Conservation (phyloP, 1,139 yeast species). For the Pichia sp. region DNA sequence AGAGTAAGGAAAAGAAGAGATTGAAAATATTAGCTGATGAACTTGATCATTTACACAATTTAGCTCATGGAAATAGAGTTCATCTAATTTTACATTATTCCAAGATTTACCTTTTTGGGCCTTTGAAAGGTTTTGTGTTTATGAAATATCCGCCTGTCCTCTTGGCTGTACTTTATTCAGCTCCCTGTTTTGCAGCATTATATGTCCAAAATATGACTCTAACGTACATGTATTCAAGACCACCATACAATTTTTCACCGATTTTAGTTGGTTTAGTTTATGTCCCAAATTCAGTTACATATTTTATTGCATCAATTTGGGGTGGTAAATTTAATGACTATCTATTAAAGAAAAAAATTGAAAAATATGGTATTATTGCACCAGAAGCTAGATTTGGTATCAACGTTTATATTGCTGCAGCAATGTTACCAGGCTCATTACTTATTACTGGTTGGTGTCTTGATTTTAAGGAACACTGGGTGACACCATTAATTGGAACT, state of each 20-base stretch:
- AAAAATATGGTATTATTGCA: constrained; percentile 50
- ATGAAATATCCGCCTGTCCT: constrained; percentile 67
- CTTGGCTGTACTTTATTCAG: constrained; percentile 56
- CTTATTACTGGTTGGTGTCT: constrained; percentile 80
- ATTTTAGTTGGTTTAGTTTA: constrained; percentile 68
- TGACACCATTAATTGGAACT: constrained; percentile 69
- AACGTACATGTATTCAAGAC: constrained; percentile 50
- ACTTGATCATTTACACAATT: constrained; percentile 23
- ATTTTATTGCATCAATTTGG: constrained; percentile 60
- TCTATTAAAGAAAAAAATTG: constrained; percentile 47
- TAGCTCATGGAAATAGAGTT: constrained; percentile 12
- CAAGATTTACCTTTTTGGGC: constrained; percentile 42
- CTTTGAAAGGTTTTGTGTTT: constrained; percentile 42
- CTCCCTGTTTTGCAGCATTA: constrained; percentile 59
- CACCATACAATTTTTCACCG: constrained; percentile 64
- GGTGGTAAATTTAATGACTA: constrained; percentile 80
- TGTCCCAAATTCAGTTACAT: constrained; percentile 77
- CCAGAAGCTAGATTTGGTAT: constrained; percentile 79
- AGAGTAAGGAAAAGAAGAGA: constrained; percentile 25
- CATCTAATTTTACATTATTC: constrained; percentile 20
- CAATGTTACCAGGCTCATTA: constrained; percentile 55
- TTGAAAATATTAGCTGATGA: constrained; percentile 18
- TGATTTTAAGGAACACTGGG: constrained; percentile 61
- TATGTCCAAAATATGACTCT: constrained; percentile 73
- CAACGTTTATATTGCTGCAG: constrained; percentile 61